These are phyloP conservation scores for Colletotrichum phormii DNA, from an alignment of 2,329 filamentous ascomycete species.

Conservation along the genomic window DNA sequence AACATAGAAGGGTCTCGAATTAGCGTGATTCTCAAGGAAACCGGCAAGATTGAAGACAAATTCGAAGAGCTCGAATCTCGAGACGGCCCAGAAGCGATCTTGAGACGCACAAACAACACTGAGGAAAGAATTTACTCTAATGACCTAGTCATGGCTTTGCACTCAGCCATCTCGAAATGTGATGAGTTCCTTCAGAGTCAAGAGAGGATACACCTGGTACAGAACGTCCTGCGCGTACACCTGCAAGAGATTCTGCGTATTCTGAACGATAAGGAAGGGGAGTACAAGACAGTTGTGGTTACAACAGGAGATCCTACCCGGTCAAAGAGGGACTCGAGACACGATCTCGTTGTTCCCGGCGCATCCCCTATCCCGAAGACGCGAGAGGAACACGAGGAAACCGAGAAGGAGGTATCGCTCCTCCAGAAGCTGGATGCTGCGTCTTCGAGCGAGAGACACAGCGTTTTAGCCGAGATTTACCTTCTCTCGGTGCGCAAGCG, in stretches of 20 bases:
- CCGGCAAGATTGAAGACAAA: slow-evolving; percentile 42
- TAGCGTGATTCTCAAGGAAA: slow-evolving; percentile 37
- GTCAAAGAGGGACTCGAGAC: neutral
- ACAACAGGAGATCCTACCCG: neutral
- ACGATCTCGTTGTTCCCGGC: neutral
- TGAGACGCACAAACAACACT: neutral
- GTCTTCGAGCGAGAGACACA: slow-evolving; percentile 24
- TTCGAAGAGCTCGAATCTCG: slow-evolving; percentile 39
- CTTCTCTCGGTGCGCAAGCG: slow-evolving; percentile 15
- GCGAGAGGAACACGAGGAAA: neutral
- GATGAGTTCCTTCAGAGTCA: slow-evolving; percentile 40
- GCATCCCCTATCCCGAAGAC: neutral
- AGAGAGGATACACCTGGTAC: slow-evolving; percentile 49
- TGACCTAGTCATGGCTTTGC: slow-evolving; percentile 19
- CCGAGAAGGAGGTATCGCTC: slow-evolving; percentile 17
- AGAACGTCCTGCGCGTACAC: slow-evolving; percentile 60
- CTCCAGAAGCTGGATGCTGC: slow-evolving; percentile 22
- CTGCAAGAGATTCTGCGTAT: slow-evolving; percentile 60
- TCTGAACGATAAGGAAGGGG: slow-evolving; percentile 50
- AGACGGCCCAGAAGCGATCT: neutral
- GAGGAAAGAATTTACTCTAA: slow-evolving; percentile 29
- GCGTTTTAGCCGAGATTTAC: slow-evolving; percentile 26
- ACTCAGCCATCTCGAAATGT: slow-evolving; percentile 29
- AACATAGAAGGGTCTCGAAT: slow-evolving; percentile 34
- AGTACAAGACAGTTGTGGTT: slow-evolving; percentile 1